A percentile compares a stretch with the other conserved stretches of the same genome.
These are phyloP conservation scores for Talaromyces trachyspermus DNA, from an alignment of 495 filamentous ascomycete species.

Conservation along the genomic window DNA sequence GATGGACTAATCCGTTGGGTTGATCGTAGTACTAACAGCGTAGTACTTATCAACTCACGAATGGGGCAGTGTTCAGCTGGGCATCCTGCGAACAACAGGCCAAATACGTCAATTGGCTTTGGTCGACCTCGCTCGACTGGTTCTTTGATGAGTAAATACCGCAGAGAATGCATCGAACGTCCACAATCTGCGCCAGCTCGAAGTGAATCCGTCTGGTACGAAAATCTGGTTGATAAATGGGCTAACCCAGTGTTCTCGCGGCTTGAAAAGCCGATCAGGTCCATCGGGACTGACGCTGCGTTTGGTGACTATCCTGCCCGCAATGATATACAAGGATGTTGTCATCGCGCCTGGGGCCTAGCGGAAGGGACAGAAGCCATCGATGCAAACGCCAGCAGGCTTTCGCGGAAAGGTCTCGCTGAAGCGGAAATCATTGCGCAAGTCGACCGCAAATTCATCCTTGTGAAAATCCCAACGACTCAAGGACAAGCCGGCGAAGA, in stretches of 20 bases:
- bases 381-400: slow-evolving; percentile 32
- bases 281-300: slow-evolving; percentile 13
- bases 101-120: slow-evolving; percentile 4
- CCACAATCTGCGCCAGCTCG: slow-evolving; percentile 11
- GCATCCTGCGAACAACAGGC: not conserved
- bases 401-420: slow-evolving; percentile 60
- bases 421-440: slow-evolving; percentile 65
- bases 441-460: slow-evolving; percentile 84
- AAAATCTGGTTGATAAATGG: slow-evolving; percentile 41
- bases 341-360: not conserved
- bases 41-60: slow-evolving; percentile 48
- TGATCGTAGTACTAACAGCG: slow-evolving; percentile 58
- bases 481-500: not conserved
- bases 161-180: slow-evolving; percentile 5
- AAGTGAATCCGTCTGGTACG: slow-evolving; percentile 25
- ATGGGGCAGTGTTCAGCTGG: slow-evolving; percentile 49
- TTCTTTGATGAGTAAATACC: slow-evolving; percentile 6
- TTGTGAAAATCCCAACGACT: slow-evolving; percentile 47
- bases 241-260: slow-evolving; percentile 55
- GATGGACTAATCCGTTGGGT: slow-evolving; percentile 51
- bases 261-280: slow-evolving; percentile 43
- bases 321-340: not conserved
- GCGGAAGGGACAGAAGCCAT: not conserved
- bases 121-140: slow-evolving; percentile 18
- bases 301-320: not conserved